A percentile compares a stretch with the other conserved stretches of the same genome.
Evolutionary conservation across 2,329 filamentous ascomycete species (phyloP).

Genomic region (Cladosporium sp.): DNA sequence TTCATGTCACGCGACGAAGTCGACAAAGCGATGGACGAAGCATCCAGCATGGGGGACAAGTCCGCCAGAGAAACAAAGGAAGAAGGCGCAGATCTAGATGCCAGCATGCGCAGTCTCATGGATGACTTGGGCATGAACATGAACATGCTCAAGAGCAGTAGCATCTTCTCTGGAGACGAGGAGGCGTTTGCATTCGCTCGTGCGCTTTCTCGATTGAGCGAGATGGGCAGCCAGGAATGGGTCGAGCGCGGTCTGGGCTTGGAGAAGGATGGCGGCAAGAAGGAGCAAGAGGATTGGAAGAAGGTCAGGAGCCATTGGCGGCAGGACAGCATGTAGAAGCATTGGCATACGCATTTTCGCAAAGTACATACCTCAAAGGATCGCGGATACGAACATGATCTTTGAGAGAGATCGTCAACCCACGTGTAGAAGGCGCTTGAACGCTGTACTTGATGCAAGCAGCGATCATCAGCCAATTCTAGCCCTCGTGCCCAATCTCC

Average conservation of each 20-base stretch:
- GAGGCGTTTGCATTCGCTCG: conserved; percentile 94
- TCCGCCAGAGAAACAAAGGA: conserved; percentile 22
- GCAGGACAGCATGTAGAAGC: conserved; percentile 59
- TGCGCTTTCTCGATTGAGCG: conserved; percentile 74
- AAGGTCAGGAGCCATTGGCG: conserved; percentile 64
- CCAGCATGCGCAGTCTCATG: conserved; percentile 75
- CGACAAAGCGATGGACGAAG: conserved; percentile 41
- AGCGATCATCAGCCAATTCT: not conserved
- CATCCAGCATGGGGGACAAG: conserved; percentile 24
- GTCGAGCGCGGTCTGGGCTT: conserved; percentile 72
- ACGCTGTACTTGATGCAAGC: not conserved
- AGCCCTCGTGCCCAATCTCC: not conserved
- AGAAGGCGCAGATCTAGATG: conserved; percentile 48
- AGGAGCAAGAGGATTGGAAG: conserved; percentile 61
- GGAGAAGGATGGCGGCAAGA: conserved; percentile 60
- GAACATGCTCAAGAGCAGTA: conserved; percentile 76
- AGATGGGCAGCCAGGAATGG: conserved; percentile 96
- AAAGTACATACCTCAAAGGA: not conserved
- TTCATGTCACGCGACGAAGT: conserved; percentile 53
- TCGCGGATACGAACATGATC: not conserved
- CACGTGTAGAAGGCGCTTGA: not conserved
- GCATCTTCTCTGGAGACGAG: conserved; percentile 89
- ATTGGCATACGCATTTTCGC: not conserved
- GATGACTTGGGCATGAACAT: conserved; percentile 85
- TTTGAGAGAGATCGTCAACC: not conserved